Evolutionary conservation across 2,329 filamentous ascomycete species (phyloP), one percentile per base, ranked within the genome.

Genomic region (Nemania serpens): DNA sequence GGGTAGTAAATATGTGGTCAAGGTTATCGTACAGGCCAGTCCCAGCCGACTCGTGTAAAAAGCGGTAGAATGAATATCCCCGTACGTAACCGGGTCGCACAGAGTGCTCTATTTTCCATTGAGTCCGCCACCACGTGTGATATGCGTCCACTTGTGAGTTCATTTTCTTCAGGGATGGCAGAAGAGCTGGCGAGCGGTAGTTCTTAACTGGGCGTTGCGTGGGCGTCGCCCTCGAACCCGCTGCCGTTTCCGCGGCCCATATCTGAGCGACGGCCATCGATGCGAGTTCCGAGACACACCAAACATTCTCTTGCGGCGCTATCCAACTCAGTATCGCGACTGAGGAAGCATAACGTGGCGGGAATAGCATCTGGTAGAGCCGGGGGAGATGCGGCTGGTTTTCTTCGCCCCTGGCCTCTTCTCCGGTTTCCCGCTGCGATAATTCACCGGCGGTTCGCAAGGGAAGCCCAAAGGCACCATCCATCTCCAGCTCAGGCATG

Each of bases 201-300:
- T 41, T 52, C 12, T 50, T 37, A 17, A 4, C 36, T 25, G 18
- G 13, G 2, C 12, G 13, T 42, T 52, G 41, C 22, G 39, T 39
- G 9, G 46, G 17, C 46, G 47, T 34, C 6, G 51, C 9, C 51
- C 15, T 18, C 34, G 58, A 34, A 45, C 13, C 11, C 36, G 34
- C 42, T 20, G 36, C 55, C 5, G 59, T 61, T 43, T 62, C 66
- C 34, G 59, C 67, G 29, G 59, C 62, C 60, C 62, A 66, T 5
- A 54, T 66, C 64, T 57, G 77, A 77, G 11, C 78, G 75, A 22
- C 71, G 77, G 18, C 71, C 76, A 49, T 79, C 77, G 64, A 74
- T 77, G 60, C 78, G 66, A 22, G 59, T 20, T 69, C 67, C 17
- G 58, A 57, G 1, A 68, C 58, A 48, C 62, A 58, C 68, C 68